A percentile compares a stretch with the other conserved stretches of the same genome.
phyloP scores from a whole-genome alignment of 192 early-diverging fungal species.

The Pilaira anomala region DNA sequence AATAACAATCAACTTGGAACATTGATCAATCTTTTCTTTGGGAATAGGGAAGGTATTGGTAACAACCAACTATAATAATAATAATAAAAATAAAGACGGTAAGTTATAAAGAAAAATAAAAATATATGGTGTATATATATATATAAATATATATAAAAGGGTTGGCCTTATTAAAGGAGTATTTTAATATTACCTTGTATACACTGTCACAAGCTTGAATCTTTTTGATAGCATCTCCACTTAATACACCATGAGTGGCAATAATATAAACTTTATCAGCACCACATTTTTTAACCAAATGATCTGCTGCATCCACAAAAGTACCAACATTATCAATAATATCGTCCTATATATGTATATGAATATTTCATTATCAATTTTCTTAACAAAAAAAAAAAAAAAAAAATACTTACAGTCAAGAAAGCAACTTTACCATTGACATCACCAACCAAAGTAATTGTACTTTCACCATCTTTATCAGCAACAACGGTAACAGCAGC shows the following conservation, averaged over 20 bases:
- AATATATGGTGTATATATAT: too few species aligned
- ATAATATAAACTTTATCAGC: conserved; percentile 85
- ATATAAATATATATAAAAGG: too few species aligned
- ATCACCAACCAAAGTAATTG: conserved; percentile 84
- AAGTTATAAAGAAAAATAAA: background rate
- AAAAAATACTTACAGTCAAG: conserved; percentile 56
- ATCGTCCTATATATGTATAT: conserved; percentile 65
- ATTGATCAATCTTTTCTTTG: conserved; percentile 60
- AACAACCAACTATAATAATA: conserved; percentile 56
- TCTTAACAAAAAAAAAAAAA: background rate
- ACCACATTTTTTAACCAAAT: conserved; percentile 78
- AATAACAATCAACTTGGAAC: conserved; percentile 78
- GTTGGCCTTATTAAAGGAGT: too few species aligned
- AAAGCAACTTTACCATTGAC: conserved; percentile 83
- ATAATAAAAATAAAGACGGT: background rate
- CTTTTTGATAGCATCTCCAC: conserved; percentile 78
- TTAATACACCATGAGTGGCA: conserved; percentile 93
- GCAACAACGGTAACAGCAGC: conserved; percentile 37
- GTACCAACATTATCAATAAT: conserved; percentile 89
- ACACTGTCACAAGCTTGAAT: conserved; percentile 60
- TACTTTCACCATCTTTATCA: conserved; percentile 36
- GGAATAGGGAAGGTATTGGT: conserved; percentile 91
- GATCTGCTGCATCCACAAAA: conserved; percentile 90
- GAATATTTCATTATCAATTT: too few species aligned
- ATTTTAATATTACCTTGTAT: conserved; percentile 27